These are phyloP conservation scores for Auxenochlorella pyrenoidosa DNA, from an alignment of 139 green algal genomes.

Conservation along the genomic window DNA sequence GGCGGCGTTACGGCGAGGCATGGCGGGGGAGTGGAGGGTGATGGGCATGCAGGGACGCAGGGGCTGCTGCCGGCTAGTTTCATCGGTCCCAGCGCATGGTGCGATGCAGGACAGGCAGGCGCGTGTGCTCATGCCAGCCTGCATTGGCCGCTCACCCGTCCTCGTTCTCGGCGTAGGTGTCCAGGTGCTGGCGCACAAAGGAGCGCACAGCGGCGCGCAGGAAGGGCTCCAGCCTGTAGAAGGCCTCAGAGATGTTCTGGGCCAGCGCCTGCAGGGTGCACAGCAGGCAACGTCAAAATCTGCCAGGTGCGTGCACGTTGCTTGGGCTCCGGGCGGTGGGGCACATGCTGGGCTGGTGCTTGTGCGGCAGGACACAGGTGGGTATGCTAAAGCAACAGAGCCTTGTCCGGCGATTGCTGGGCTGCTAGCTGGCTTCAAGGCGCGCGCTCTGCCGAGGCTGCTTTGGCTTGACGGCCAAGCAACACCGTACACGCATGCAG, in stretches of 20 bases:
- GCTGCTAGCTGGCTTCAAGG: too few species aligned
- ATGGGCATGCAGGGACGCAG: not conserved
- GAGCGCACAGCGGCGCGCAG: conserved; percentile 76
- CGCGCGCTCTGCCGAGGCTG: too few species aligned
- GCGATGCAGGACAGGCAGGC: too few species aligned
- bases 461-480: too few species aligned
- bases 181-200: conserved; percentile 79
- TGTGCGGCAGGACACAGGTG: too few species aligned
- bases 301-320: too few species aligned
- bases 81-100: not conserved
- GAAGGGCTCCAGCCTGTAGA: conserved; percentile 78
- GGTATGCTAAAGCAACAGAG: too few species aligned
- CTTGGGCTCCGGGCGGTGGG: too few species aligned
- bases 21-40: not conserved
- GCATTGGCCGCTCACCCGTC: conserved; percentile 17
- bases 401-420: too few species aligned
- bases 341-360: too few species aligned
- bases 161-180: conserved; percentile 63
- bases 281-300: not conserved
- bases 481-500: too few species aligned
- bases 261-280: conserved; percentile 41
- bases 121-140: too few species aligned
- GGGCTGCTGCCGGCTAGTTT: not conserved
- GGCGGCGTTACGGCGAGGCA: not conserved
- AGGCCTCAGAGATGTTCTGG: conserved; percentile 41